These are phyloP conservation scores for Syzygium jambos DNA, from an alignment of 345 rosid genomes.

Conservation along the genomic window DNA sequence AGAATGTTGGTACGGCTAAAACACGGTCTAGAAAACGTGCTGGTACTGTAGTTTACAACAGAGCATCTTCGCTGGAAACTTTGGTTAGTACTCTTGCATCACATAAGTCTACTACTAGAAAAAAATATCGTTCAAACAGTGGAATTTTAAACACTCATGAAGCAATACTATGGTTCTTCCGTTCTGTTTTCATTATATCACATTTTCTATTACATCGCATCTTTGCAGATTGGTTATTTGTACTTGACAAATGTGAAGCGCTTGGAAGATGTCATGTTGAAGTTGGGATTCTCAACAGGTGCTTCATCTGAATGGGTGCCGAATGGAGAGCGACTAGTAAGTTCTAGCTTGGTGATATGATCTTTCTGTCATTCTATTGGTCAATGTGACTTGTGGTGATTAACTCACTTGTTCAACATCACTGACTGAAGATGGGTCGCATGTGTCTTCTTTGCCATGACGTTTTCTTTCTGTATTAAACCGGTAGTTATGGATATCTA, in stretches of 20 bases:
- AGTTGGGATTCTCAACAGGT: conserved; percentile 68
- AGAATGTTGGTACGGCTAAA: conserved; percentile 42
- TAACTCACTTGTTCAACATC: neutral
- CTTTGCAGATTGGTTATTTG: conserved; percentile 62
- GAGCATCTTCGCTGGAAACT: conserved; percentile 68
- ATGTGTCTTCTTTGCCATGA: neutral
- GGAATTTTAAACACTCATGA: neutral
- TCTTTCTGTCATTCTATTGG: neutral
- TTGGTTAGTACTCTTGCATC: conserved; percentile 25
- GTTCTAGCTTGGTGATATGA: neutral
- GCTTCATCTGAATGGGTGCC: conserved; percentile 35
- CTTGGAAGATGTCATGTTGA: conserved; percentile 72
- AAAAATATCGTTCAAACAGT: neutral
- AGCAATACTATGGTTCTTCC: neutral
- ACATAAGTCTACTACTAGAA: neutral
- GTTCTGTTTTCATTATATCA: neutral
- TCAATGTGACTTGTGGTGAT: neutral
- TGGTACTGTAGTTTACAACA: conserved; percentile 50
- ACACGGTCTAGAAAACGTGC: conserved; percentile 49
- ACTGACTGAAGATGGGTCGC: neutral
- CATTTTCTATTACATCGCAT: neutral
- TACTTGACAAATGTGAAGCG: conserved; percentile 63
- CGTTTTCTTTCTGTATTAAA: neutral
- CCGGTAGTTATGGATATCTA: neutral
- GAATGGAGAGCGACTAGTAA: conserved; percentile 28